These are phyloP conservation scores for Vigna nakashimae DNA, from an alignment of 306 rosid genomes.

Conservation along the genomic window DNA sequence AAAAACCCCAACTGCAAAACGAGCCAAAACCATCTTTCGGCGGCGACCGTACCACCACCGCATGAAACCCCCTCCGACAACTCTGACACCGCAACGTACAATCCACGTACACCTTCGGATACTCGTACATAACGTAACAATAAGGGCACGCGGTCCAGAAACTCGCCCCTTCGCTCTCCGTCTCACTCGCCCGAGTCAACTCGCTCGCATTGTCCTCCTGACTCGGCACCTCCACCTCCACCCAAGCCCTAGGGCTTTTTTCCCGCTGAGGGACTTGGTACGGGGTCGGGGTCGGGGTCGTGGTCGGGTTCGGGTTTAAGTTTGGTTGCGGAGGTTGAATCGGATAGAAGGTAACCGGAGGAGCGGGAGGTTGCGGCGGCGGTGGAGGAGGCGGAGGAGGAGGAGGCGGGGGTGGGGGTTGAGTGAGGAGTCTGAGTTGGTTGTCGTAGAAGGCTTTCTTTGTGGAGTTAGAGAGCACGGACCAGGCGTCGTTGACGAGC, in stretches of 20 bases:
- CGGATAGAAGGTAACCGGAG: not conserved
- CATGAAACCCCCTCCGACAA: constrained; percentile 80
- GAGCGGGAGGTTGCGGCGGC: not conserved
- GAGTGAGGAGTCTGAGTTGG: constrained; percentile 55
- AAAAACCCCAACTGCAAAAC: constrained; percentile 81
- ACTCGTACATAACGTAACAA: constrained; percentile 80
- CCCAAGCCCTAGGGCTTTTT: constrained; percentile 40
- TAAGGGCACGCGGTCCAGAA: constrained; percentile 99
- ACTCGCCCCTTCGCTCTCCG: constrained; percentile 24
- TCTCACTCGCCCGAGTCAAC: constrained; percentile 28
- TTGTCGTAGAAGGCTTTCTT: constrained; percentile 69
- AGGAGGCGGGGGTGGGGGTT: constrained; percentile 42
- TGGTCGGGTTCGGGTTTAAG: not conserved
- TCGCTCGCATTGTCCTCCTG: constrained; percentile 50
- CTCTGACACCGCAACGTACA: constrained; percentile 85
- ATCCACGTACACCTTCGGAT: constrained; percentile 71
- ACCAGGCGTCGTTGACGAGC: constrained; percentile 84
- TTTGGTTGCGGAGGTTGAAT: not conserved
- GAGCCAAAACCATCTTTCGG: constrained; percentile 53
- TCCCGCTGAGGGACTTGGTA: not conserved
- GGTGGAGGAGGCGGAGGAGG: constrained; percentile 23
- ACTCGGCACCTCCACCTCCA: constrained; percentile 49
- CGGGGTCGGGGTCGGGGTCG: not conserved
- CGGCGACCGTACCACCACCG: constrained; percentile 64
- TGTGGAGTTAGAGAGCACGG: constrained; percentile 66